Base-by-base conservation (phyloP, 148 eudicot species). In the Nyssa sinensis region DNA sequence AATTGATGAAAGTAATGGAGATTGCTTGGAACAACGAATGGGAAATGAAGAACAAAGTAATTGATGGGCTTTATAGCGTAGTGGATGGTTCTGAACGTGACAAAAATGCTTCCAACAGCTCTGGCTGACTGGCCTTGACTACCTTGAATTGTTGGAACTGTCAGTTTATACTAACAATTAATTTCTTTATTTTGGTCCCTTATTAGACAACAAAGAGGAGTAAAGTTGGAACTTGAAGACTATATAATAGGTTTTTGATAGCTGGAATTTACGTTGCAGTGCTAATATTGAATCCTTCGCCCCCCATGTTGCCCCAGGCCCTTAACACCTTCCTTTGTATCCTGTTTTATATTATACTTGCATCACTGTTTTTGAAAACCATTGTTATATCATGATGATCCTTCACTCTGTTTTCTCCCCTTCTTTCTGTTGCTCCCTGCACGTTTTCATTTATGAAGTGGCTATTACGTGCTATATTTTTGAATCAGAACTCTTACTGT, bases 51-150 rank as follows among this genome's bases (percentile, higher is more conserved):
- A 13, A 19, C n/a, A 51, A 51, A 49, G 14, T 35, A 44, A 30
- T 13, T 30, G 27, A 39, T 2, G 19, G 12, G 25, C 24, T 60
- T 60, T 14, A 1, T n/a, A 27, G 49, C 66, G 25, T 14, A 31
- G 35, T 35, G 74, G 33, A 27, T 17, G 30, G 16, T 35, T 11
- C 47, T 6, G 6, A 1, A 10, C 39, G 37, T 55, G 24, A 19
- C 31, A 11, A 17, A 69, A 70, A 12, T 55, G 62, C 44, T 32
- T 65, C 28, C 49, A 71, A 19, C 16, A n/a, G 64, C 35, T 71
- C 34, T 19, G 11, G 23, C 28, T n/a, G n/a, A n/a, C n/a, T n/a
- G n/a, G n/a, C 37, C 16, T 57, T n/a, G 55, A 13, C 5, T 14
- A 58, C 16, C 23, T 23, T 35, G n/a, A 65, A 11, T 35, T 37